Percentiles rank a stretch among this genome's conserved stretches.
phyloP scores from a whole-genome alignment of 805 yeast genomes.

The Nakazawaea sp. region DNA sequence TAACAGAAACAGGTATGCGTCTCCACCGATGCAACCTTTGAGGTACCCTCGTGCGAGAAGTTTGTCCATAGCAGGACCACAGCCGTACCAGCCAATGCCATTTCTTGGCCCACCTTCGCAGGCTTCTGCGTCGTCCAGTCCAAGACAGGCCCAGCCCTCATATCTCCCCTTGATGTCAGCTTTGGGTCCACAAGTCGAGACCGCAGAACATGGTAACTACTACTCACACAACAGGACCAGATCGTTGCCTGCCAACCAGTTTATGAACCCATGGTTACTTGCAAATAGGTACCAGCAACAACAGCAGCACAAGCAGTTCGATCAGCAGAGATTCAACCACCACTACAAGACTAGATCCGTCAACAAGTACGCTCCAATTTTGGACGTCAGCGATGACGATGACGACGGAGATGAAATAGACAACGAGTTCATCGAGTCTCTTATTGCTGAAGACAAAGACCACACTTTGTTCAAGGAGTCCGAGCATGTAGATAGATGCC shows the following conservation, averaged over 20 bases:
- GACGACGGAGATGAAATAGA: conserved; percentile 16
- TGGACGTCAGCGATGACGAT: conserved; percentile 16
- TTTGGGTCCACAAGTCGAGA: no score
- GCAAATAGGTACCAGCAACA: conserved; percentile 3
- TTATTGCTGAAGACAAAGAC: conserved; percentile 2
- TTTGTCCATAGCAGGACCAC: no score
- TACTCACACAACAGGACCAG: conserved; percentile 8
- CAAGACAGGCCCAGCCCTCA: no score
- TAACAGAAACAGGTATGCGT: no score
- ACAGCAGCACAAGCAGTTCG: neutral
- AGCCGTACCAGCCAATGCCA: no score
- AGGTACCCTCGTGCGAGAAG: no score
- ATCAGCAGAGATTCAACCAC: neutral
- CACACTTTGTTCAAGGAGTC: conserved; percentile 15
- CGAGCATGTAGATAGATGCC: conserved; percentile 31
- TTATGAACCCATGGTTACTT: conserved; percentile 3
- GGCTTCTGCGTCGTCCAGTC: no score
- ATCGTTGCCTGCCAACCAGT: conserved; percentile 7
- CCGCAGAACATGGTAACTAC: no score
- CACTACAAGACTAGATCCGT: neutral
- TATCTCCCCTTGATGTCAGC: no score
- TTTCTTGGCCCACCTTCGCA: no score
- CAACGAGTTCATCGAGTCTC: conserved; percentile 5
- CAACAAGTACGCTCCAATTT: conserved; percentile 11
- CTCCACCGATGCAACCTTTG: no score